Base-by-base conservation (phyloP, 768 basidiomycete species). In the Lactarius trivialis region DNA sequence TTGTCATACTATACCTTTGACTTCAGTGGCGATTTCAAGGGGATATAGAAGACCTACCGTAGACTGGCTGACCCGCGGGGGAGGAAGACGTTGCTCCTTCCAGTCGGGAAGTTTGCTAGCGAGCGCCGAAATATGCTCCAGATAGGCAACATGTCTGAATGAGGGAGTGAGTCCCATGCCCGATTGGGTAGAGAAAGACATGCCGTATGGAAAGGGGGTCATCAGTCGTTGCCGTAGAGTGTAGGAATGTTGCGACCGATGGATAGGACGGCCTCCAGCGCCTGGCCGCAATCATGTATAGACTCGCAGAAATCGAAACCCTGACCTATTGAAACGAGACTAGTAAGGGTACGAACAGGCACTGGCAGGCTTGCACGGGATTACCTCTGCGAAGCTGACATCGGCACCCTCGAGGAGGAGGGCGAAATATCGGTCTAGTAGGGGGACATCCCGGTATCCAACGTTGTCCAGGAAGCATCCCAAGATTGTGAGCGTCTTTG, bases 41-140 rank as follows among this genome's bases (percentile, higher is more conserved):
- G 51, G 52, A 48, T 15, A 41, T 34, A n/a, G 32, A 50, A 56
- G 41, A 71, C 75, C 45, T 69, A 81, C 86, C 74, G 84, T 82
- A 9, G 93, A 96, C 70, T 93, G 88, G 64, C 82, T 86, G 61
- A 91, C 91, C 60, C 91, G 82, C 0, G 93, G 93, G 57, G 93
- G 92, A 30, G 92, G 84, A 28, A 94, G 81, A 39, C 93, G 83
- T 65, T 89, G 81, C 61, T 81, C 79, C 70, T 85, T 86, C 88
- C 85, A 91, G 61, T 77, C 72, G 0, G 85, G 83, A 51, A 97
- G 74, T 39, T 83, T 77, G 26, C 71, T 72, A 48, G 86, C 71
- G 56, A 91, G 82, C n/a, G 76, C 71, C 37, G 79, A 71, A 51
- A 93, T 75, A 61, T 78, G 83, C 24, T 77, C 74, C 60, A 82